Conservation (phyloP, 148 eudicot species). For the Nyssa sinensis region DNA sequence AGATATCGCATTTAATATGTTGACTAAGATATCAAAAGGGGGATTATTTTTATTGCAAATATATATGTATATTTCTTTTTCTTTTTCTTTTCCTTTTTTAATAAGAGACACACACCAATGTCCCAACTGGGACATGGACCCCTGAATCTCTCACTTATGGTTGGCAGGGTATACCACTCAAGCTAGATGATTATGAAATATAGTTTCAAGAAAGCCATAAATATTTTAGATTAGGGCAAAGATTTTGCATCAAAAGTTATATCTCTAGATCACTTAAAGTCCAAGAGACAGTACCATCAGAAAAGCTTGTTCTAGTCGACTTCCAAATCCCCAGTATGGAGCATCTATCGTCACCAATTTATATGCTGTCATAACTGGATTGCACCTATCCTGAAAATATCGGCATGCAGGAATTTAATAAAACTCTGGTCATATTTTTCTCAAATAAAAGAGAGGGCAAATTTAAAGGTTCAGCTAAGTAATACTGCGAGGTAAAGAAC, state of each 20-base stretch:
- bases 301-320: conserved; percentile 53
- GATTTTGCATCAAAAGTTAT: neutral
- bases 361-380: conserved; percentile 71
- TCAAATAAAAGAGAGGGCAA: too few species aligned
- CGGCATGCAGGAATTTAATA: neutral
- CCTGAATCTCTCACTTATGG: too few species aligned
- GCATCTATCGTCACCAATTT: conserved; percentile 67
- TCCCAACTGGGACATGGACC: too few species aligned
- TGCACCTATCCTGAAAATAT: conserved; percentile 38
- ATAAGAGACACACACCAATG: too few species aligned
- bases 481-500: too few species aligned
- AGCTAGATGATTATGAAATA: neutral
- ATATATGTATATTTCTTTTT: neutral
- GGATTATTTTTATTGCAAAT: neutral
- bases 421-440: too few species aligned
- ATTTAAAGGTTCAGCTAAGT: too few species aligned
- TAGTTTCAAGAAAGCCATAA: neutral
- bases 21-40: neutral
- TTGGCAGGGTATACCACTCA: too few species aligned
- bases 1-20: neutral
- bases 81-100: too few species aligned
- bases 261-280: neutral
- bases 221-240: neutral
- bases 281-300: conserved; percentile 41
- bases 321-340: conserved; percentile 77